A percentile compares a stretch with the other conserved stretches of the same genome.
These are phyloP conservation scores for Didymellaceae sp. DNA, from an alignment of 2,329 filamentous ascomycete species.

Conservation along the genomic window DNA sequence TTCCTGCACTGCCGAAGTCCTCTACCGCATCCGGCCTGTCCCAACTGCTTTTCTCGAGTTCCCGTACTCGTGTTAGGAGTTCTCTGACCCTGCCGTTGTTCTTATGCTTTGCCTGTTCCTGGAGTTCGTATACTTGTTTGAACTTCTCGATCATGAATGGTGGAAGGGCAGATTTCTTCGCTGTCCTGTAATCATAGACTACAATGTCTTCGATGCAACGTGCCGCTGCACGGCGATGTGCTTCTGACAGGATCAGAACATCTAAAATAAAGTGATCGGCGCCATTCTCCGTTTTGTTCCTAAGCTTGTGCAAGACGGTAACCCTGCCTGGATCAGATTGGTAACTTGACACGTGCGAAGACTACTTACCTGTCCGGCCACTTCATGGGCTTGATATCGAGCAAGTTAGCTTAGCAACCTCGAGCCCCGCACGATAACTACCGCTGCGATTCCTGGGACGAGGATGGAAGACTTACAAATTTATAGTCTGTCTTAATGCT, in stretches of 20 bases:
- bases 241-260: constrained; percentile 75
- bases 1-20: constrained; percentile 58
- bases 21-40: constrained; percentile 74
- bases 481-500: constrained; percentile 87
- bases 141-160: constrained; percentile 69
- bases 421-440: background rate
- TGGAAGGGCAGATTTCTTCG: constrained; percentile 63
- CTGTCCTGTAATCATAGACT: constrained; percentile 73
- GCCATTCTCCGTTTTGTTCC: constrained; percentile 56
- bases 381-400: constrained; percentile 66
- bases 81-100: constrained; percentile 62
- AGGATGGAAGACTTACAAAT: constrained; percentile 66
- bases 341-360: background rate
- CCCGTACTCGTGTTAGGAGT: constrained; percentile 56
- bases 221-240: constrained; percentile 74
- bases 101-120: constrained; percentile 63
- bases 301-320: constrained; percentile 82
- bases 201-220: constrained; percentile 79
- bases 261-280: constrained; percentile 66
- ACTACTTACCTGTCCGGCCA: constrained; percentile 71
- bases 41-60: constrained; percentile 77
- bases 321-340: constrained; percentile 53
- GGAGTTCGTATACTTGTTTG: constrained; percentile 63
- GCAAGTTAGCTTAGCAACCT: constrained; percentile 14
- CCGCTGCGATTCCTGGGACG: constrained; percentile 11